These are phyloP conservation scores for Rhytidiadelphus loreus DNA, from an alignment of 225 moss, liverwort and hornwort species.

Conservation along the genomic window DNA sequence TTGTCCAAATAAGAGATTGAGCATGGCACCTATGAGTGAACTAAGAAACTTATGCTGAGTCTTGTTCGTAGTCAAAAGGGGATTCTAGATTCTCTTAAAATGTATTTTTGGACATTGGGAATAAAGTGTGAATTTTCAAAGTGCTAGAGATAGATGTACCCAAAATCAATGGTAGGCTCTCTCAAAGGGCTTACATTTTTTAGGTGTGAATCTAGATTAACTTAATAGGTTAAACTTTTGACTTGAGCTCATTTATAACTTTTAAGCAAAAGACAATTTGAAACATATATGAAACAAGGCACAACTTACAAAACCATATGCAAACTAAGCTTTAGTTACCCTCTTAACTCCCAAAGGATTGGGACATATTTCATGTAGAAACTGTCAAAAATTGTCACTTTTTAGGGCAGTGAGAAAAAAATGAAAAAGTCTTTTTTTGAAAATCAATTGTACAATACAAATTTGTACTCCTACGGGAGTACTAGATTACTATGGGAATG, in stretches of 20 bases:
- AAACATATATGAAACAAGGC: too few species aligned
- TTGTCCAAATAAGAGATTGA: neutral
- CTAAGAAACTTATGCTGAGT: neutral
- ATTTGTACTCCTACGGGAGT: neutral
- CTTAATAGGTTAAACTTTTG: neutral
- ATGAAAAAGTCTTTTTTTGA: rapidly evolving
- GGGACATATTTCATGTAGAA: rapidly evolving
- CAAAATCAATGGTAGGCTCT: neutral
- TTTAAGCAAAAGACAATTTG: neutral
- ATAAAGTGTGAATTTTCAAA: neutral
- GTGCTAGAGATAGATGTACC: neutral
- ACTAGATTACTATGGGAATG: neutral
- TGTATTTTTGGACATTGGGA: neutral
- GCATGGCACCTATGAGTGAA: neutral
- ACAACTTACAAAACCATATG: neutral
- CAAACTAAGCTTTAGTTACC: neutral
- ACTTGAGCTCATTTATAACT: neutral
- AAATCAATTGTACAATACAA: rapidly evolving
- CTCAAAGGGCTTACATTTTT: neutral
- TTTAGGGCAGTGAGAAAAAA: neutral
- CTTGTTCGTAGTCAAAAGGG: neutral
- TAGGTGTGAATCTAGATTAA: neutral
- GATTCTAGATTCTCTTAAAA: neutral
- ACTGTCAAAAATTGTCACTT: rapidly evolving
- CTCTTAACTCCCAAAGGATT: rapidly evolving